Base-by-base conservation (phyloP, 148 eudicot species). In the Nepenthes mirabilis region DNA sequence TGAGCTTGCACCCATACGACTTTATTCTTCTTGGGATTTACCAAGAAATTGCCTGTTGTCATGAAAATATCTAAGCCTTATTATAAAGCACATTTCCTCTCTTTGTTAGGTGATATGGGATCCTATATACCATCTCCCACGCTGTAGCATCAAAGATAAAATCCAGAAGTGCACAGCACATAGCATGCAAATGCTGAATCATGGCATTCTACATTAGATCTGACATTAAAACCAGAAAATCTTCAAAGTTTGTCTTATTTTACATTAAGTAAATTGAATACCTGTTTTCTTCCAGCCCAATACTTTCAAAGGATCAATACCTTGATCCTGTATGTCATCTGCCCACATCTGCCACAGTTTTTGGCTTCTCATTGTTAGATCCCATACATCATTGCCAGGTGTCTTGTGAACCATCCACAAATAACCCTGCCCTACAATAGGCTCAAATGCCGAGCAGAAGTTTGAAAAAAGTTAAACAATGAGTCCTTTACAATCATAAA, bases 251-350 rank as follows among this genome's bases (percentile, higher is more conserved):
- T 40, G 4, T 40, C 45, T 40, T 4, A 8, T 40, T 49, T 49
- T 2, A 49, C 52, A 49, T 5, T 5, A 6, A 49, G 52, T 5
- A 49, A 49, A 49, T 49, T 45, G 34, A 33, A 40, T 70, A 88
- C 99, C 99, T 72, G 99, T 93, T 82, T 79, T 84, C 72, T 79
- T 86, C 96, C 96, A 93, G 53, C 99, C 96, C 58, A 93, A 65
- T 50, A 64, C 69, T 62, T 77, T 71, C 57, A 70, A 66, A 68
- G 99, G 99, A 79, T 82, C 82, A 79, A 55, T 62, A 36, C 96
- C 91, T 66, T 83, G 77, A 61, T 72, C 58, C 57, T 76, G 69
- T 55, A 93, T 11, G 50, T 37, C 65, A 33, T 83, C 80, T 1
- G 87, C 91, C 50, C 88, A 57, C 50, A 33, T 68, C 65, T 83